phyloP scores from a whole-genome alignment of 2,329 filamentous ascomycete genomes.

The Hymenoscyphus occultus region DNA sequence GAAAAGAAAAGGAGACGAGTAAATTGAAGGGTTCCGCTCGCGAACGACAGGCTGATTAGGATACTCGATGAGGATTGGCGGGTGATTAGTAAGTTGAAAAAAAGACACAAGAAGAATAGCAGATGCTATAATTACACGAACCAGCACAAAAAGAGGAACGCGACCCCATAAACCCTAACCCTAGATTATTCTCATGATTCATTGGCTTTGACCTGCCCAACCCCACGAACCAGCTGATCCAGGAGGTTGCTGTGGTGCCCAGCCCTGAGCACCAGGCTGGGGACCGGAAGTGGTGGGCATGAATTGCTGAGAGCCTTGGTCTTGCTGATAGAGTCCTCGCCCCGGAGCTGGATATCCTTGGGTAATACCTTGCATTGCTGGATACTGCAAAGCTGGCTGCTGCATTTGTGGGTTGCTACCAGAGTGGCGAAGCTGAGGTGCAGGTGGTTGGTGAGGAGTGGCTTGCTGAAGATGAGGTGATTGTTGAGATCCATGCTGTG shows the following conservation, averaged over 20 bases:
- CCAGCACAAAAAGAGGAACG: slow-evolving; percentile 19
- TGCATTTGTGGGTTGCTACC: slow-evolving; percentile 54
- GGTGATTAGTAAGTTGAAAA: slow-evolving; percentile 6
- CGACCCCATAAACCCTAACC: slow-evolving; percentile 24
- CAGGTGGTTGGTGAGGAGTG: slow-evolving; percentile 54
- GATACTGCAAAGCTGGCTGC: slow-evolving; percentile 58
- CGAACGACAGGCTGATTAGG: slow-evolving; percentile 8
- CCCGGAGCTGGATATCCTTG: slow-evolving; percentile 55
- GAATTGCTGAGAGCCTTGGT: slow-evolving; percentile 64
- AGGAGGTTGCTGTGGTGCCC: slow-evolving; percentile 34
- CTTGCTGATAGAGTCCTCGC: slow-evolving; percentile 58
- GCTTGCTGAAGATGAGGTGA: slow-evolving; percentile 42
- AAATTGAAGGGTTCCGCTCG: background rate
- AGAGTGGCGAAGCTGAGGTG: slow-evolving; percentile 56
- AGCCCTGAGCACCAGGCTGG: slow-evolving; percentile 34
- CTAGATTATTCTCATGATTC: slow-evolving; percentile 13
- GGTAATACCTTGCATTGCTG: slow-evolving; percentile 59
- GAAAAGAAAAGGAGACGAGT: slow-evolving; percentile 7
- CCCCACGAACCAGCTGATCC: slow-evolving; percentile 32
- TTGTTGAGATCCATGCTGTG: slow-evolving; percentile 46
- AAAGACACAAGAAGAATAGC: slow-evolving; percentile 10
- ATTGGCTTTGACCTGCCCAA: slow-evolving; percentile 34
- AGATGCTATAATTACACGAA: slow-evolving; percentile 30
- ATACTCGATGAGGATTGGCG: slow-evolving; percentile 15
- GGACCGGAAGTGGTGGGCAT: slow-evolving; percentile 53